Evolutionary conservation across 2,329 filamentous ascomycete species (phyloP).

Genomic region (Trichoderma breve): DNA sequence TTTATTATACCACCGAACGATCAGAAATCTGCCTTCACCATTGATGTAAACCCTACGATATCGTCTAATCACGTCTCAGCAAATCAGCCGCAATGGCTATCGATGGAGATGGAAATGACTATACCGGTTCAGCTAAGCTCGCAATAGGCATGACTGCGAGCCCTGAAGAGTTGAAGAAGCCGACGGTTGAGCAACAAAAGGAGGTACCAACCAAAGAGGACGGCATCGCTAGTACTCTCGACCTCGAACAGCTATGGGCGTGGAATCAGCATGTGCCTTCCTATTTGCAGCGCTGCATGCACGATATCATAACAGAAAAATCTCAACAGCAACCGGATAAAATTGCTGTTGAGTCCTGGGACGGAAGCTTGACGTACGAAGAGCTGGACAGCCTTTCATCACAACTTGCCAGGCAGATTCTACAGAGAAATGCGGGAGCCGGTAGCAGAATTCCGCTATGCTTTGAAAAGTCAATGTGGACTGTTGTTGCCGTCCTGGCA

Average conservation of each 20-base stretch:
- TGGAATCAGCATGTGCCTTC: slow-evolving; percentile 46
- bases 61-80: not conserved
- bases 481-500: slow-evolving; percentile 44
- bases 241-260: slow-evolving; percentile 43
- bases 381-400: slow-evolving; percentile 45
- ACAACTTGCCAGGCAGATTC: slow-evolving; percentile 41
- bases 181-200: not conserved
- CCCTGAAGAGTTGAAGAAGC: not conserved
- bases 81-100: not conserved
- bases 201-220: not conserved
- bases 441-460: slow-evolving; percentile 49
- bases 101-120: not conserved
- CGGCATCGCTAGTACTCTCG: not conserved
- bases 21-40: not conserved
- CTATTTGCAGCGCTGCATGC: slow-evolving; percentile 43
- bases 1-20: not conserved
- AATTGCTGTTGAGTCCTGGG: slow-evolving; percentile 50
- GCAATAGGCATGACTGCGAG: not conserved
- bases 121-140: not conserved
- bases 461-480: slow-evolving; percentile 50
- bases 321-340: slow-evolving; percentile 38
- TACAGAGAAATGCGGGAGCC: slow-evolving; percentile 35
- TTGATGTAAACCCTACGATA: not conserved
- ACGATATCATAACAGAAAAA: slow-evolving; percentile 45
- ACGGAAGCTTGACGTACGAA: slow-evolving; percentile 46